Evolutionary conservation across 78 protist genomes (phyloP).

Genomic region (Polysphondylium violaceum): DNA sequence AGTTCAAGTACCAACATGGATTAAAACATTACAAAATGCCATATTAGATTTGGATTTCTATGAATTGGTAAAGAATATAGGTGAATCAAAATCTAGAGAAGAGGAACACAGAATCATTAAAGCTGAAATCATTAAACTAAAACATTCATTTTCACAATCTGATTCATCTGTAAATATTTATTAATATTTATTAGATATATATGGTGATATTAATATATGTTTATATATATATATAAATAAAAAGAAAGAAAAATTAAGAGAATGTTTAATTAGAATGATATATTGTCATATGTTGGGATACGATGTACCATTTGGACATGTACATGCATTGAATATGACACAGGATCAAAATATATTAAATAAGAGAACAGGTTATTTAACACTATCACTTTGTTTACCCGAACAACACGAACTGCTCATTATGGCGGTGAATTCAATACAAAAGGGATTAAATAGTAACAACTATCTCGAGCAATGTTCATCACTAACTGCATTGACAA

Average conservation of each 20-base stretch:
- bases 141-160: slow-evolving; percentile 29
- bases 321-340: slow-evolving; percentile 77
- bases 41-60: slow-evolving; percentile 72
- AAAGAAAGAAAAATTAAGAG: slow-evolving; percentile 56
- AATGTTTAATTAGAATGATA: slow-evolving; percentile 80
- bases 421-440: slow-evolving; percentile 71
- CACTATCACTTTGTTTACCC: slow-evolving; percentile 74
- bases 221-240: not conserved
- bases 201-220: too few species aligned
- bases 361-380: slow-evolving; percentile 76
- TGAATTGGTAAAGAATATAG: slow-evolving; percentile 59
- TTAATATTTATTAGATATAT: too few species aligned
- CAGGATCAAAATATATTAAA: slow-evolving; percentile 58
- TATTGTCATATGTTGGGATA: slow-evolving; percentile 84
- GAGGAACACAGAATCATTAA: slow-evolving; percentile 56
- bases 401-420: slow-evolving; percentile 77
- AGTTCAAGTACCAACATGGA: slow-evolving; percentile 43
- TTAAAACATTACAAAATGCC: slow-evolving; percentile 24
- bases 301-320: slow-evolving; percentile 79
- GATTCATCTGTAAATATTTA: slow-evolving; percentile 39
- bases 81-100: slow-evolving; percentile 66
- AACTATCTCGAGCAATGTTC: slow-evolving; percentile 68
- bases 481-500: slow-evolving; percentile 67
- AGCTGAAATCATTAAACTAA: slow-evolving; percentile 36
- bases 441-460: slow-evolving; percentile 37